Evolutionary conservation across 2,329 filamentous ascomycete species (phyloP), one percentile per base, ranked within the genome.

Genomic region (Tolypocladium ovalisporum): DNA sequence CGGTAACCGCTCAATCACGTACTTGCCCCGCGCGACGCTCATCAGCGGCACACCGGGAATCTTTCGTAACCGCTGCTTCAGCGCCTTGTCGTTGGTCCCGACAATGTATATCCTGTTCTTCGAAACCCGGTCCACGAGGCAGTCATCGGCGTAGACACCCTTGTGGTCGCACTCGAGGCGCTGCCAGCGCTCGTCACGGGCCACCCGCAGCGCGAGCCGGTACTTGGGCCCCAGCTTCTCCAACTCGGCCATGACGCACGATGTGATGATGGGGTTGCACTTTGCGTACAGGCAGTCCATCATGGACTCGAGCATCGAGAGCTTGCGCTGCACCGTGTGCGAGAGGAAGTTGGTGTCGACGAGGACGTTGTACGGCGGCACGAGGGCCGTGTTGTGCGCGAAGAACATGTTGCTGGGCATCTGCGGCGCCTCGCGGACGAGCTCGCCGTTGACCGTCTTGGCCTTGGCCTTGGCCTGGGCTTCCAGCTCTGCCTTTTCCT

Each of bases 271-370:
- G 22, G 91, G 90, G 27, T 86, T 90, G 70, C 89, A 94, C 67
- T 95, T 95, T 22, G 93, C 93, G 70, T 92, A 96, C 5, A 99
- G 80, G 56, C 89, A 88, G 71, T 97, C 91, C 90, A 97, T 96
- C 78, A 97, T 89, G 3, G 87, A 86, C 60, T 93, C 87, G 24
- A 96, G 80, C 15, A 97, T 77, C 37, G 92, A 90, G 24, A 97
- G 83, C 75, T 99, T 97, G 64, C 88, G 85, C 72, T 92, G 89
- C 2, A 97, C 89, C 0, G 91, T 94, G 73, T 96, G 91, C 42
- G 86, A 90, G 61, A 96, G 81, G 69, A 96, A 96, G 70, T 96
- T 96, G 71, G 90, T 93, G 71, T 96, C 90, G 67, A 94, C 81
- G 12, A 95, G 82, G 57, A 93, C 82, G 54, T 74, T 74, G 54